These are phyloP conservation scores for Claviceps sp. DNA, from an alignment of 2,329 filamentous ascomycete genomes.

Conservation along the genomic window DNA sequence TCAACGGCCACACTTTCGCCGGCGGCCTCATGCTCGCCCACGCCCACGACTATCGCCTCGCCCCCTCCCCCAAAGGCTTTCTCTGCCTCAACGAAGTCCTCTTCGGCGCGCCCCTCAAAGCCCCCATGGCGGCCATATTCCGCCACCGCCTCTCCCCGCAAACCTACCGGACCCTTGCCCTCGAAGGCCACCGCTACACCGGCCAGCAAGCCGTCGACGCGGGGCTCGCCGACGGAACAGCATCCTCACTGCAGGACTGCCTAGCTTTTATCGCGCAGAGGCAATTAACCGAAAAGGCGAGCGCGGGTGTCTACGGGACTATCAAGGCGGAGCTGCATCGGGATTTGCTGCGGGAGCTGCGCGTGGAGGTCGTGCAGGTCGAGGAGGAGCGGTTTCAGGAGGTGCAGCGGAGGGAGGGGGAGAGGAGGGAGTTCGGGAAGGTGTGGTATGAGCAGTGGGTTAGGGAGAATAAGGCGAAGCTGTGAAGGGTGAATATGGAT, in stretches of 20 bases:
- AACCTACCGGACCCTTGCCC: slow-evolving; percentile 49
- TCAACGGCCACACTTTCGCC: slow-evolving; percentile 73
- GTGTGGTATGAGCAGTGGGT: slow-evolving; percentile 37
- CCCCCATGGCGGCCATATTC: slow-evolving; percentile 64
- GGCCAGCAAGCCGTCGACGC: slow-evolving; percentile 48
- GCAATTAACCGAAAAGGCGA: slow-evolving; percentile 46
- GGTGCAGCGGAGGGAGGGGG: slow-evolving; percentile 24
- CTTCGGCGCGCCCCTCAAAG: slow-evolving; percentile 61
- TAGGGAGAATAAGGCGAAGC: slow-evolving; percentile 26
- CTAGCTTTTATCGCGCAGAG: slow-evolving; percentile 45
- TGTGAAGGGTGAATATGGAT: slow-evolving; percentile 12
- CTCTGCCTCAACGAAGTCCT: slow-evolving; percentile 72
- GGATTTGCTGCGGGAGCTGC: slow-evolving; percentile 46
- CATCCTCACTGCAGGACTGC: slow-evolving; percentile 41
- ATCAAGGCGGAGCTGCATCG: slow-evolving; percentile 68
- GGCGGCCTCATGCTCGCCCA: slow-evolving; percentile 61
- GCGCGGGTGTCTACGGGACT: slow-evolving; percentile 52
- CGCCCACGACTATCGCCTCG: slow-evolving; percentile 74
- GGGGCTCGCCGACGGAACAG: slow-evolving; percentile 56
- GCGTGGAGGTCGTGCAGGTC: slow-evolving; percentile 32
- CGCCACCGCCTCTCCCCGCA: slow-evolving; percentile 48
- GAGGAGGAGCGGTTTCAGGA: slow-evolving; percentile 36
- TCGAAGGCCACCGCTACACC: slow-evolving; percentile 59
- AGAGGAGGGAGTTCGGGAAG: slow-evolving; percentile 28
- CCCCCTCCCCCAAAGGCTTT: slow-evolving; percentile 57